Evolutionary conservation across 1,284 basidiomycete genomes (phyloP).

Genomic region (Papiliotrema fonsecae): DNA sequence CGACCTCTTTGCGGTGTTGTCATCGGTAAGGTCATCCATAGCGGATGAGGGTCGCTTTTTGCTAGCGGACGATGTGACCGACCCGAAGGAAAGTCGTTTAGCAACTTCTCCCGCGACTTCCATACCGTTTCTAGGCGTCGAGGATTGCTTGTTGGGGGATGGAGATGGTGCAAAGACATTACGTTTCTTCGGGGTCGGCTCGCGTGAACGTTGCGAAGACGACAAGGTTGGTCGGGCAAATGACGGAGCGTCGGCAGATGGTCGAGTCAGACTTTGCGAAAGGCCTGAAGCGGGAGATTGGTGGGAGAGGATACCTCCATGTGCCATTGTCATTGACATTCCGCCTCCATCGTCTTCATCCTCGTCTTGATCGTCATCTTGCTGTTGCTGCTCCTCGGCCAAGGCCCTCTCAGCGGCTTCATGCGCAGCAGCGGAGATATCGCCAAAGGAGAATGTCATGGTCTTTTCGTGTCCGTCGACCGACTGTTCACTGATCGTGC

Average conservation of each 20-base stretch:
- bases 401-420: conserved; percentile 37
- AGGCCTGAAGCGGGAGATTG: conserved; percentile 2
- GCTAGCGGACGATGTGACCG: conserved; percentile 13
- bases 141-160: conserved; percentile 23
- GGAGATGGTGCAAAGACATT: conserved; percentile 43
- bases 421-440: conserved; percentile 26
- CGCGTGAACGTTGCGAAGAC: conserved; percentile 24
- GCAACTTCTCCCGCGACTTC: conserved; percentile 33
- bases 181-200: conserved; percentile 21
- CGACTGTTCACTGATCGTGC: conserved; percentile 9
- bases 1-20: not conserved
- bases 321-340: conserved; percentile 29
- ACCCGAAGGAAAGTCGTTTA: conserved; percentile 35
- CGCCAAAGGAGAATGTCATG: conserved; percentile 17
- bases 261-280: conserved; percentile 4
- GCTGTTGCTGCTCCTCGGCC: too few relatives aligned
- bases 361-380: conserved; percentile 19
- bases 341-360: conserved; percentile 22
- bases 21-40: not conserved
- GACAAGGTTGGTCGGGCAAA: conserved; percentile 40
- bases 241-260: conserved; percentile 24
- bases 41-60: conserved; percentile 5
- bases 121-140: conserved; percentile 27
- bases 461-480: conserved; percentile 6
- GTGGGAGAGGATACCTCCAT: conserved; percentile 33